Percentiles rank a stretch among this genome's conserved stretches.
Evolutionary conservation across 169 alveolate genomes (phyloP).

Genomic region (Eimeria praecox): DNA sequence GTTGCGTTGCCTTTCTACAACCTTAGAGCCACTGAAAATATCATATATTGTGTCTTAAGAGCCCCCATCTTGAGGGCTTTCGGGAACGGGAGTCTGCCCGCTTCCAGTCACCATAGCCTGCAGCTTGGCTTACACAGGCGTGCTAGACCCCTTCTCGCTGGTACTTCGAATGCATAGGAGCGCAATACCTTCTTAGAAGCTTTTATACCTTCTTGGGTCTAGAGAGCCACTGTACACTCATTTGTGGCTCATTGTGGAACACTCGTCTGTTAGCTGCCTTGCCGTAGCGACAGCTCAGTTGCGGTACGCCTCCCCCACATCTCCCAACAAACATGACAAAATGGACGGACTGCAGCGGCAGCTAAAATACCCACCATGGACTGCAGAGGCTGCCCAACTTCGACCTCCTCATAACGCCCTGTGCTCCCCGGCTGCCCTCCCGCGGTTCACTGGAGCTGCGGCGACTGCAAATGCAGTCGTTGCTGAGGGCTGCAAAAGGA

Average conservation of each 20-base stretch:
- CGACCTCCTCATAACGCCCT: background rate
- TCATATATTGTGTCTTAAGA: background rate
- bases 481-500: background rate
- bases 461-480: background rate
- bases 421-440: slow-evolving; percentile 2
- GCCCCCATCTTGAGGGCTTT: background rate
- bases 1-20: background rate
- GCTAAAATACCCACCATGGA: slow-evolving; percentile 1
- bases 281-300: background rate
- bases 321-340: background rate
- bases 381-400: background rate
- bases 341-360: slow-evolving; percentile 43
- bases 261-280: background rate
- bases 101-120: background rate
- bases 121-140: background rate
- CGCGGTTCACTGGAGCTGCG: background rate
- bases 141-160: background rate
- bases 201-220: background rate
- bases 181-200: background rate
- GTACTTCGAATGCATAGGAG: background rate
- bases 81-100: background rate
- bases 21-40: background rate
- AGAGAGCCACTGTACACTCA: background rate
- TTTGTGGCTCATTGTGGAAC: background rate
- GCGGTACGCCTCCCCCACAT: background rate